A percentile compares a stretch with the other conserved stretches of the same genome.
phyloP scores from a whole-genome alignment of 768 basidiomycete species.

The Kwoniella europaea region DNA sequence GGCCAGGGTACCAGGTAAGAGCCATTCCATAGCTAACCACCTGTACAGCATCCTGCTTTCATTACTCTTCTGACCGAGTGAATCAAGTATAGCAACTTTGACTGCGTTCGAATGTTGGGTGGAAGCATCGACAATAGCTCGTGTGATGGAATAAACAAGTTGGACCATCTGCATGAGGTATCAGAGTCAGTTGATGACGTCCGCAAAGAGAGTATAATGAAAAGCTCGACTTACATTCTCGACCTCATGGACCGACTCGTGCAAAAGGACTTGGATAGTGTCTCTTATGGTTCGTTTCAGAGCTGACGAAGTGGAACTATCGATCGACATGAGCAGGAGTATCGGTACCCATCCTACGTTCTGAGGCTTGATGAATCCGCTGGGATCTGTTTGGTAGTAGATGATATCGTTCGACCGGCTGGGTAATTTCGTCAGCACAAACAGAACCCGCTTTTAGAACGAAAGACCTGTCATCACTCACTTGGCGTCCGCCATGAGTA shows the following conservation, averaged over 20 bases:
- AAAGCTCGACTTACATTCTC: slow-evolving; percentile 2
- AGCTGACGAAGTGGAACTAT: slow-evolving; percentile 11
- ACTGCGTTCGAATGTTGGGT: not conserved
- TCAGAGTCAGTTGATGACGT: not conserved
- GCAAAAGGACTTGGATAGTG: slow-evolving; percentile 1
- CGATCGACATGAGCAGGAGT: slow-evolving; percentile 24
- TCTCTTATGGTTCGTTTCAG: slow-evolving; percentile 14
- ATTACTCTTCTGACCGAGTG: slow-evolving; percentile 11
- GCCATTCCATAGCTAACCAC: slow-evolving; percentile 24
- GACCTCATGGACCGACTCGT: not conserved
- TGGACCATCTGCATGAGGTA: not conserved
- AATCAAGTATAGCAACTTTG: slow-evolving; percentile 14
- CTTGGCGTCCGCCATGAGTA: not conserved
- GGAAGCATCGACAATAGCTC: not conserved
- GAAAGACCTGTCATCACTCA: slow-evolving; percentile 1
- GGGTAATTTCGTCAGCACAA: not conserved
- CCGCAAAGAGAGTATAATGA: not conserved
- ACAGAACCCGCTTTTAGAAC: not conserved
- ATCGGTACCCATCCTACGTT: slow-evolving; percentile 4
- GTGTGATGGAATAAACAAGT: not conserved
- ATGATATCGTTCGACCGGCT: too few species aligned
- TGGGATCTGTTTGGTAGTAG: not conserved
- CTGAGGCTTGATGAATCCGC: not conserved
- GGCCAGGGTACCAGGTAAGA: slow-evolving; percentile 3
- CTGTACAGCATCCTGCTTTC: slow-evolving; percentile 6